Evolutionary conservation across 2,329 filamentous ascomycete species (phyloP).

Genomic region (Akanthomyces uredinophilus): DNA sequence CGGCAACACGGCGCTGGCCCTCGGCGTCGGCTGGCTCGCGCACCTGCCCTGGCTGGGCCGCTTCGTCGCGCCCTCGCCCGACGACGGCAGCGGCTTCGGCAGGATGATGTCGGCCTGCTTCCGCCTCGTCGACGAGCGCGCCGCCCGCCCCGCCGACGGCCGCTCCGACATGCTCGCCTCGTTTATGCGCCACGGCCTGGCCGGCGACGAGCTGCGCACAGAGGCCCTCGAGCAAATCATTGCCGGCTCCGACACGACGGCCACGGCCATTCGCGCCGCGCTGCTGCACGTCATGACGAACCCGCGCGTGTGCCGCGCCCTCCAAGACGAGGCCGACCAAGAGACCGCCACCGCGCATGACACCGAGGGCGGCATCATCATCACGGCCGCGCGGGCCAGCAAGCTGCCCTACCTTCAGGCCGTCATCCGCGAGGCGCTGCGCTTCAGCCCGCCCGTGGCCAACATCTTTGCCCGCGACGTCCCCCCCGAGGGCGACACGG

Average conservation of each 20-base stretch:
- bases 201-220: conserved; percentile 23
- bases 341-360: conserved; percentile 23
- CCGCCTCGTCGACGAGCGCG: conserved; percentile 24
- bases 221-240: conserved; percentile 28
- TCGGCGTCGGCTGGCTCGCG: conserved; percentile 25
- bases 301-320: conserved; percentile 39
- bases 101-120: conserved; percentile 30
- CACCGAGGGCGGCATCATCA: conserved; percentile 17
- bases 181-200: conserved; percentile 28
- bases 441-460: conserved; percentile 21
- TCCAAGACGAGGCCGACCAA: conserved; percentile 41
- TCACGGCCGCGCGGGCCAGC: conserved; percentile 23
- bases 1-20: conserved; percentile 23
- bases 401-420: conserved; percentile 33
- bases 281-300: conserved; percentile 49
- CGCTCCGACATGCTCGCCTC: conserved; percentile 29
- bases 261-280: conserved; percentile 48
- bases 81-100: conserved; percentile 29
- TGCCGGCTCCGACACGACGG: conserved; percentile 54
- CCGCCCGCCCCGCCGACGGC: conserved; percentile 17
- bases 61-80: conserved; percentile 24
- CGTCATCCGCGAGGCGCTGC: conserved; percentile 36
- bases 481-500: conserved; percentile 14
- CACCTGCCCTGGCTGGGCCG: conserved; percentile 25
- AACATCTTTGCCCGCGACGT: conserved; percentile 22